A percentile compares a stretch with the other conserved stretches of the same genome.
Conservation (phyloP, 2,329 filamentous ascomycete genomes). For the Diaporthe australafricana region DNA sequence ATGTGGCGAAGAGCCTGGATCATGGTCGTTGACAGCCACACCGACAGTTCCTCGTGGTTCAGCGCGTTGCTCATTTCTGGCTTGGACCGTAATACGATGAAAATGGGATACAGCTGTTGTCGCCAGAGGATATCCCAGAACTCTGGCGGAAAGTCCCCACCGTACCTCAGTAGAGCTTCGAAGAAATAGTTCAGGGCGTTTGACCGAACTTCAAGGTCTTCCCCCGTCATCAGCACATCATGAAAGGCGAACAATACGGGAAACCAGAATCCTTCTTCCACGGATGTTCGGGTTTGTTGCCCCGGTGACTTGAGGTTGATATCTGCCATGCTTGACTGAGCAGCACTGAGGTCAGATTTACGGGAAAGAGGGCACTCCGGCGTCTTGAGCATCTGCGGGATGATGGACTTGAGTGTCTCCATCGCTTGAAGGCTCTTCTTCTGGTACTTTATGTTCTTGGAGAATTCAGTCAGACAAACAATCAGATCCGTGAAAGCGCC, state of each 20-base stretch:
- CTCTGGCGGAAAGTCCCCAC: slow-evolving; percentile 88
- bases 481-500: slow-evolving; percentile 96
- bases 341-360: slow-evolving; percentile 54
- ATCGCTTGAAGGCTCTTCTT: slow-evolving; percentile 98
- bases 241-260: slow-evolving; percentile 98
- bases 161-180: slow-evolving; percentile 89
- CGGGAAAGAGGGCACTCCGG: slow-evolving; percentile 93
- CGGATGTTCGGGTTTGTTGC: slow-evolving; percentile 81
- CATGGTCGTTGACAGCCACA: slow-evolving; percentile 99
- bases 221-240: slow-evolving; percentile 98
- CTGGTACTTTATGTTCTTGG: slow-evolving; percentile 98
- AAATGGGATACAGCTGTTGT: slow-evolving; percentile 96
- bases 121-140: slow-evolving; percentile 99
- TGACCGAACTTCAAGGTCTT: slow-evolving; percentile 94
- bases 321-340: slow-evolving; percentile 52
- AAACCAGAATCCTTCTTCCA: slow-evolving; percentile 99
- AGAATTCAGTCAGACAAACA: slow-evolving; percentile 97
- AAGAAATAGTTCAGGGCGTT: slow-evolving; percentile 96
- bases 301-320: slow-evolving; percentile 57
- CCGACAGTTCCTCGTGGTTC: slow-evolving; percentile 95
- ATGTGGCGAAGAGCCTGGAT: slow-evolving; percentile 98
- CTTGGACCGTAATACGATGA: slow-evolving; percentile 95
- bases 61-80: slow-evolving; percentile 96
- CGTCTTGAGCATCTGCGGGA: slow-evolving; percentile 94
- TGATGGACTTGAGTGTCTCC: slow-evolving; percentile 91